phyloP scores from a whole-genome alignment of 768 basidiomycete genomes.

The Calocera cornea region DNA sequence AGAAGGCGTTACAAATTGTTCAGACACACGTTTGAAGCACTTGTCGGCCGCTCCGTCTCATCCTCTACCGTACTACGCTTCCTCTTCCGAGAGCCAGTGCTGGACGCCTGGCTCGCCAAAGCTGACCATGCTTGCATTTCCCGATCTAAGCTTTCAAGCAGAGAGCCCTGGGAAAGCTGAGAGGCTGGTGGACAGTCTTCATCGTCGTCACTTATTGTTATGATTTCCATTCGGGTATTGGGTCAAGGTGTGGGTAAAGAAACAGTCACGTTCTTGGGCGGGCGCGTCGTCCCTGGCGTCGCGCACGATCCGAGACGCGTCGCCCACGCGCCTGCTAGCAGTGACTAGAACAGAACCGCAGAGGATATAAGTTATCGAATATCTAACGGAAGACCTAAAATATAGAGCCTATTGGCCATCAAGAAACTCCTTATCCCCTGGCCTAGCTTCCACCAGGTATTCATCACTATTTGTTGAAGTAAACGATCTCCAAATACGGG shows the following conservation, averaged over 20 bases:
- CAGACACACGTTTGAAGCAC: neutral
- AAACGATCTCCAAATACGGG: neutral
- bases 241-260: too few species aligned
- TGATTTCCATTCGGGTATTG: neutral
- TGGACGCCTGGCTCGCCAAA: neutral
- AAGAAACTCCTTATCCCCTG: neutral
- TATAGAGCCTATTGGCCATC: neutral
- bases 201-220: neutral
- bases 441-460: neutral
- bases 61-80: neutral
- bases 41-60: neutral
- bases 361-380: too few species aligned
- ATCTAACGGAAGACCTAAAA: too few species aligned
- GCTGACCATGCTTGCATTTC: neutral
- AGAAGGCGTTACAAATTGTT: neutral
- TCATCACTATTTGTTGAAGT: neutral
- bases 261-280: too few species aligned
- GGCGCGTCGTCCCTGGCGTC: too few species aligned
- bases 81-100: neutral
- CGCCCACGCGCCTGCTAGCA: too few species aligned
- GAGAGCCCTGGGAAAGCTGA: neutral
- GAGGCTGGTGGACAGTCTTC: neutral
- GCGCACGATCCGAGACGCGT: too few species aligned
- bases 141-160: neutral
- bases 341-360: too few species aligned